phyloP scores from a whole-genome alignment of 2,329 filamentous ascomycete species.

The Calonectria honghensis region DNA sequence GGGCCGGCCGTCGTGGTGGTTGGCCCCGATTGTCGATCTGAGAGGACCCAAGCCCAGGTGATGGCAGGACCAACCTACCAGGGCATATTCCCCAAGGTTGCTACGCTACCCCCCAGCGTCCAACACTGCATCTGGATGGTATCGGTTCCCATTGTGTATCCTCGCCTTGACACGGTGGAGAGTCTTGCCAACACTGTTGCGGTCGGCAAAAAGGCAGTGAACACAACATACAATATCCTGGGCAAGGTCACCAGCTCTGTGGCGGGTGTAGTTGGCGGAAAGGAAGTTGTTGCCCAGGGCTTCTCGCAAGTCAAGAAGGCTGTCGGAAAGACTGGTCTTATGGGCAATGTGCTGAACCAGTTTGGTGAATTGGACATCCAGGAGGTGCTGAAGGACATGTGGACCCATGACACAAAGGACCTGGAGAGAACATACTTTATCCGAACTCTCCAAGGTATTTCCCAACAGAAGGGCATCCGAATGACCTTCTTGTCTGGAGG shows the following conservation, averaged over 20 bases:
- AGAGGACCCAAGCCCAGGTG: constrained; percentile 92
- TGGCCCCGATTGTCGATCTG: constrained; percentile 92
- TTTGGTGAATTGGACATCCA: constrained; percentile 97
- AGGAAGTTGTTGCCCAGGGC: constrained; percentile 92
- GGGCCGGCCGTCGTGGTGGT: constrained; percentile 93
- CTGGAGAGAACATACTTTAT: constrained; percentile 97
- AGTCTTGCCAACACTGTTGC: constrained; percentile 93
- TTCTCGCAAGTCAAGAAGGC: constrained; percentile 98
- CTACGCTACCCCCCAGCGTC: constrained; percentile 90
- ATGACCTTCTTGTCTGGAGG: constrained; percentile 98
- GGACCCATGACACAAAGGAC: constrained; percentile 99
- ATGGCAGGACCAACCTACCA: constrained; percentile 98
- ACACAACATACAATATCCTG: constrained; percentile 95
- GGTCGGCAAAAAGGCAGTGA: constrained; percentile 97
- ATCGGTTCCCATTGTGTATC: constrained; percentile 92
- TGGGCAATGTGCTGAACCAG: constrained; percentile 96
- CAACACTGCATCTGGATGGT: constrained; percentile 99
- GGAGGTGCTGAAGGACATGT: constrained; percentile 96
- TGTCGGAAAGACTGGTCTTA: constrained; percentile 94
- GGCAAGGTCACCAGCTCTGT: constrained; percentile 97
- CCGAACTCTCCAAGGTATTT: constrained; percentile 94
- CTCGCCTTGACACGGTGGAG: constrained; percentile 92
- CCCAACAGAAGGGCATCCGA: constrained; percentile 94
- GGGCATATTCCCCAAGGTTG: constrained; percentile 96
- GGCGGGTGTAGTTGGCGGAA: constrained; percentile 95